Evolutionary conservation across 345 rosid species (phyloP), one percentile per base, ranked within the genome.

Genomic region (Lepidium africanum): DNA sequence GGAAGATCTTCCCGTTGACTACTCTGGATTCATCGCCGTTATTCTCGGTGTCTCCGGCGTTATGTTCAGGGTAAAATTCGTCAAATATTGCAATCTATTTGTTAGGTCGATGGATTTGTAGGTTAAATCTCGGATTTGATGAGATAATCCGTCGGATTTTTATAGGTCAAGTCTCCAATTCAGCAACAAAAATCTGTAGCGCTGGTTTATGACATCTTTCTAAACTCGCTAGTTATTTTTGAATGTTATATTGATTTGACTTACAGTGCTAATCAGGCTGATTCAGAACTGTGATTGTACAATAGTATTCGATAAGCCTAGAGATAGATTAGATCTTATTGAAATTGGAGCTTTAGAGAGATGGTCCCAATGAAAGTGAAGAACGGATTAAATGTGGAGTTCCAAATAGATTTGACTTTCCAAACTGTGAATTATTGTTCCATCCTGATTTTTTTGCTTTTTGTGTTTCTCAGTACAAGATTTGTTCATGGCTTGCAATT

Each of bases 401-500:
- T 36, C 21, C 12, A 27, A 2, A 23, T 36, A 13, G 12, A 14
- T 36, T 11, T 36, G 3, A 38, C 7, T 1, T 15, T 45, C 14
- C 1, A 59, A 10, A 15, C 2, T 40, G 19, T 27, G 35, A 46
- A 2, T 15, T 55, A 30, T 5, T 33, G 53, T 52, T 43, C 7
- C 23, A 25, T 50, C 35, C 70, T 63, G 10, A 12, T 40, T 56
- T 30, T n/a, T 54, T 33, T 55, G 53, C 10, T 2, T 40, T 11
- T 63, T 47, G 7, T 59, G 47, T 61, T 35, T 23, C 30, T 69
- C 92, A 93, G 97, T 94, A 91, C 81, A 94, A 94, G 84, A 82
- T 89, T 12, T 83, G 96, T 81, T 94, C 99, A 39, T 94, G 99
- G 99, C 83, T 94, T 14, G 99, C 97, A 12, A 83, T 91, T 38